Evolutionary conservation across 352 stramenopile genomes (phyloP).

Genomic region (Phytophthora tubulina): DNA sequence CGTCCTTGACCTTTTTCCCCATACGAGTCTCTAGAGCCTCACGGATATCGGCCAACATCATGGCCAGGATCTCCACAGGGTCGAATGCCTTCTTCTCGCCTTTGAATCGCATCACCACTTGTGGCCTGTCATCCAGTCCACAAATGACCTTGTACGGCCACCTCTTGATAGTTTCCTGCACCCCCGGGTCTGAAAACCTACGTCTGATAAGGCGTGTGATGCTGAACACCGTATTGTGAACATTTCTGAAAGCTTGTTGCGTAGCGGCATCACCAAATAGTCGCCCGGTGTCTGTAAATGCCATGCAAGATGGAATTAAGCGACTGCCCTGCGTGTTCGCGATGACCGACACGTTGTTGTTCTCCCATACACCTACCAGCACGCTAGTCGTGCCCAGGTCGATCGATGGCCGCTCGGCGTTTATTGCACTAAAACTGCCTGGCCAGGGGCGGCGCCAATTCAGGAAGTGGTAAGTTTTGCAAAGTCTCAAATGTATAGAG

Average conservation of each 20-base stretch:
- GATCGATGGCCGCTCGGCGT: conserved; percentile 2
- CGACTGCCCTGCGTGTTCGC: neutral
- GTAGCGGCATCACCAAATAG: neutral
- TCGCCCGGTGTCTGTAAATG: conserved; percentile 6
- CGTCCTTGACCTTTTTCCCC: conserved; percentile 2
- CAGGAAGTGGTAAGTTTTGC: too few species aligned
- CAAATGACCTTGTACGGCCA: conserved; percentile 12
- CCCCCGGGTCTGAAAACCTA: conserved; percentile 11
- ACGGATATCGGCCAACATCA: conserved; percentile 12
- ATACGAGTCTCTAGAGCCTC: neutral
- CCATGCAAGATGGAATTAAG: too few species aligned
- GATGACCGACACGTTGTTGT: conserved; percentile 4
- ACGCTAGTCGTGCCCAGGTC: conserved; percentile 3
- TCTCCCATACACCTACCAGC: conserved; percentile 10
- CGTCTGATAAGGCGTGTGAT: neutral
- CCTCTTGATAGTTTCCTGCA: neutral
- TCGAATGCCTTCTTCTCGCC: neutral
- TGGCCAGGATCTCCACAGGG: conserved; percentile 6
- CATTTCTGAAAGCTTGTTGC: neutral
- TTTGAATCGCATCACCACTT: conserved; percentile 4
- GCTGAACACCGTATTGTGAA: conserved; percentile 8
- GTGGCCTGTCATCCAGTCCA: too few species aligned
- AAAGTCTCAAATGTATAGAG: too few species aligned
- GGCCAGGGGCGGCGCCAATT: too few species aligned
- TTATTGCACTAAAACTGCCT: neutral